A percentile compares a stretch with the other conserved stretches of the same genome.
These are phyloP conservation scores for Penicillium tannophilum DNA, from an alignment of 495 filamentous ascomycete genomes.

Conservation along the genomic window DNA sequence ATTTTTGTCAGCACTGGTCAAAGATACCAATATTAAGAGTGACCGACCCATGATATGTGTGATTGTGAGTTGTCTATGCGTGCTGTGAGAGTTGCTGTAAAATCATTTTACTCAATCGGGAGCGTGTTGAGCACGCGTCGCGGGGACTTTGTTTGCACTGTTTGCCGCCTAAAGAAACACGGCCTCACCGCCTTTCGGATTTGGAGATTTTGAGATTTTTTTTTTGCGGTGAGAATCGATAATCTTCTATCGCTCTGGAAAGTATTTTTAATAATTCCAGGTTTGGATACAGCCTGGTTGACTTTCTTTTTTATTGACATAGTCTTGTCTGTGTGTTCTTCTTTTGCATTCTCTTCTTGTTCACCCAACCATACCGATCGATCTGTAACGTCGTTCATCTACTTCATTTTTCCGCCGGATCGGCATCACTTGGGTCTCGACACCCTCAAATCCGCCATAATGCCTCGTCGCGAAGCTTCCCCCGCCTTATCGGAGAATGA, in stretches of 20 bases:
- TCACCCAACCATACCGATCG: background rate
- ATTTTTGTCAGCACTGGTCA: constrained; percentile 5
- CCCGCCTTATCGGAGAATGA: constrained; percentile 87
- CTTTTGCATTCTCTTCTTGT: constrained; percentile 6
- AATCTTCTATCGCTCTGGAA: background rate
- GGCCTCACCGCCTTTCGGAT: constrained; percentile 39
- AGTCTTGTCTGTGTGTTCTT: background rate
- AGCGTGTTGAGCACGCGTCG: constrained; percentile 47
- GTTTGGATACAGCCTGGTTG: background rate
- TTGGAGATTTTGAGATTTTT: constrained; percentile 21
- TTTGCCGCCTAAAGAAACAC: no score
- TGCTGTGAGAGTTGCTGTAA: constrained; percentile 1
- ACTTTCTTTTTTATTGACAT: background rate
- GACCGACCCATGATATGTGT: constrained; percentile 37
- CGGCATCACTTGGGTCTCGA: constrained; percentile 1
- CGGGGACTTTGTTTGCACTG: constrained; percentile 38
- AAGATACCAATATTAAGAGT: no score
- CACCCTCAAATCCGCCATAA: constrained; percentile 21
- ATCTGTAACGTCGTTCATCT: background rate
- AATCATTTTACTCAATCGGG: constrained; percentile 49
- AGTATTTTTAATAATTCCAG: background rate
- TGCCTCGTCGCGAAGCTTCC: constrained; percentile 69
- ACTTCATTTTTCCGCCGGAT: background rate
- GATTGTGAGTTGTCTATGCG: constrained; percentile 8
- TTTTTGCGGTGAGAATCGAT: constrained; percentile 21